phyloP scores from a whole-genome alignment of 441 rosid genomes.

The Flueggea neowawraea region DNA sequence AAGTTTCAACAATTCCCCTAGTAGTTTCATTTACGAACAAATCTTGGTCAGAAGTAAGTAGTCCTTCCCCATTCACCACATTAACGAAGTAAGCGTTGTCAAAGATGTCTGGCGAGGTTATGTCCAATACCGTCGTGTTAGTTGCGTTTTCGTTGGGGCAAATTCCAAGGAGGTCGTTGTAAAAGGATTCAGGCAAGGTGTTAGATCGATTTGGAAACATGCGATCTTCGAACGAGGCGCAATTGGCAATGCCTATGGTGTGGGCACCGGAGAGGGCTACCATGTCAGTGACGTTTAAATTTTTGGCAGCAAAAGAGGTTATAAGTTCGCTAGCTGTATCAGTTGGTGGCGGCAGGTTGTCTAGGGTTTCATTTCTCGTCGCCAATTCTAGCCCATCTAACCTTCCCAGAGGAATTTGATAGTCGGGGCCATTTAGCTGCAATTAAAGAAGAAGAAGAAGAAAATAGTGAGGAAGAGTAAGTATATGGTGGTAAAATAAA shows the following conservation, averaged over 20 bases:
- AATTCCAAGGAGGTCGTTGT: slow-evolving; percentile 30
- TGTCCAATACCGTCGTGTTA: slow-evolving; percentile 48
- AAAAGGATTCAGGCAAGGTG: slow-evolving; percentile 52
- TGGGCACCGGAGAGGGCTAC: slow-evolving; percentile 75
- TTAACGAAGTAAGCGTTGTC: slow-evolving; percentile 80
- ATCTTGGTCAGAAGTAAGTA: slow-evolving; percentile 86
- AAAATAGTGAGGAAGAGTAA: too few species aligned
- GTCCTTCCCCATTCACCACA: slow-evolving; percentile 72
- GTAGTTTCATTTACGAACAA: slow-evolving; percentile 54
- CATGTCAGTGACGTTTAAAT: slow-evolving; percentile 46
- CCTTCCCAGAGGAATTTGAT: slow-evolving; percentile 66
- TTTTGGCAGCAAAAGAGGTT: slow-evolving; percentile 30
- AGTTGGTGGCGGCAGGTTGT: slow-evolving; percentile 55
- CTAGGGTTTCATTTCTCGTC: slow-evolving; percentile 31
- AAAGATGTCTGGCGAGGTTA: slow-evolving; percentile 56
- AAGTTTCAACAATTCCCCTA: slow-evolving; percentile 52
- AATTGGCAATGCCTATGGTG: slow-evolving; percentile 66
- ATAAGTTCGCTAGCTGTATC: slow-evolving; percentile 37
- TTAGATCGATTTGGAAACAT: slow-evolving; percentile 65
- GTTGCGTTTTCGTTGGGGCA: slow-evolving; percentile 45
- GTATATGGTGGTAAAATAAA: too few species aligned
- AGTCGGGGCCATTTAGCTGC: slow-evolving; percentile 84
- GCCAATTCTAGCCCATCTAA: slow-evolving; percentile 61
- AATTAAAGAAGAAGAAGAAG: neutral
- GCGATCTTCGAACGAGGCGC: slow-evolving; percentile 43